These are phyloP conservation scores for Sarocladium brachiariae DNA, from an alignment of 2,329 filamentous ascomycete species.

Conservation along the genomic window DNA sequence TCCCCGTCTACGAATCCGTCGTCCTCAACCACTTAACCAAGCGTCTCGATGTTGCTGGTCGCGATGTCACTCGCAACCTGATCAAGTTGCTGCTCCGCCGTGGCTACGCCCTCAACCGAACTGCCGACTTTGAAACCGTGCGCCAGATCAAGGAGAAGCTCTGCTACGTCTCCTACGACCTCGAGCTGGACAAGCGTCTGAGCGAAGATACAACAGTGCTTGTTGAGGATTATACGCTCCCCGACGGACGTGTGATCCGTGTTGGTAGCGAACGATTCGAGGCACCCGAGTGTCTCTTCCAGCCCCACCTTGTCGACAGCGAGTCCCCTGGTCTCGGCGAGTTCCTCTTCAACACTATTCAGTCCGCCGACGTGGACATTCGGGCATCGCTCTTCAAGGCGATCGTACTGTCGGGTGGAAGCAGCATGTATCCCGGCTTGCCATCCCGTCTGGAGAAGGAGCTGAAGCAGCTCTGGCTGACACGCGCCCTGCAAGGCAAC, in stretches of 20 bases:
- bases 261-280: conserved; percentile 97
- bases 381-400: conserved; percentile 92
- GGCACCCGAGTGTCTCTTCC: conserved; percentile 96
- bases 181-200: conserved; percentile 90
- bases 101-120: conserved; percentile 95
- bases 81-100: conserved; percentile 90
- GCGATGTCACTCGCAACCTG: conserved; percentile 96
- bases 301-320: conserved; percentile 94
- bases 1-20: conserved; percentile 96
- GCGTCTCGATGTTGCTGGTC: conserved; percentile 87
- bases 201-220: conserved; percentile 96
- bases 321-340: conserved; percentile 96
- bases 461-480: conserved; percentile 97
- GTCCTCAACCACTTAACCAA: conserved; percentile 95
- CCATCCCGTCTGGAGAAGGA: conserved; percentile 96
- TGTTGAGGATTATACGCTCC: conserved; percentile 95
- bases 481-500: conserved; percentile 80
- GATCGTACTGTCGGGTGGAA: conserved; percentile 91
- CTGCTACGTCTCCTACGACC: conserved; percentile 97
- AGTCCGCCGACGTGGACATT: conserved; percentile 90
- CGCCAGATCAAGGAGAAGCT: conserved; percentile 99
- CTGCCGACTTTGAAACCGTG: conserved; percentile 97
- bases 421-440: conserved; percentile 97
- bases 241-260: conserved; percentile 90
- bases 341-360: conserved; percentile 98